Evolutionary conservation across 345 rosid species (phyloP), one percentile per base, ranked within the genome.

Genomic region (Trapa incisa): DNA sequence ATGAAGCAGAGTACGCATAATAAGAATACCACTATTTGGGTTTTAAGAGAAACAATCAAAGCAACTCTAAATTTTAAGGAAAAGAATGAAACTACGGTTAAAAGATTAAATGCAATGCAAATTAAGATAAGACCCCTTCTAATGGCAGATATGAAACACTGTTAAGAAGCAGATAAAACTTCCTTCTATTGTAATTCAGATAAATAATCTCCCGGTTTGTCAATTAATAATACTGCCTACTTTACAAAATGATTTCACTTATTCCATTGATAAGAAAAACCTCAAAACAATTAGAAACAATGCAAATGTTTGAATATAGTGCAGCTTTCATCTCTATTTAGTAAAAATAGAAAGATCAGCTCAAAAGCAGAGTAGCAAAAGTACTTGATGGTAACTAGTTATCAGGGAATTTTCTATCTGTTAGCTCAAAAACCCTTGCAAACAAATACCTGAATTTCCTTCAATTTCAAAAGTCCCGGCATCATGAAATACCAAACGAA

Each of bases 401-500:
- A 43, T 15, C 29, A 64, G 41, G 22, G 35, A 64, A n/a, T 41
- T 7, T 35, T 53, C 52, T 12, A 56, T 42, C 35, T 5, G 32
- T 72, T 42, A 41, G 37, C 15, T 16, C 22, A 3, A 5, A 47
- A 37, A 42, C 47, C 61, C 64, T 3, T 17, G 5, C 68, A 50
- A 57, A 66, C 32, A 66, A 42, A 3, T 65, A 89, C 98, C 98
- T 66, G 89, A 77, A 62, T 77, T 74, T 48, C 73, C 81, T 69
- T 74, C 74, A 57, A 78, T 64, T 36, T 87, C 94, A 74, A 81
- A 93, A 62, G 98, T 90, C 75, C 96, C 98, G n/a, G 94, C 98
- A 74, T 93, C 98, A 80, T 90, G 98, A 80, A 93, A 93, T 63
- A 83, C 97, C 67, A 90, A 84, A 71, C 98, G 97, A 80, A 93